Evolutionary conservation across 495 filamentous ascomycete genomes (phyloP), one percentile per base, ranked within the genome.

Genomic region (Penicillium maclennaniae): DNA sequence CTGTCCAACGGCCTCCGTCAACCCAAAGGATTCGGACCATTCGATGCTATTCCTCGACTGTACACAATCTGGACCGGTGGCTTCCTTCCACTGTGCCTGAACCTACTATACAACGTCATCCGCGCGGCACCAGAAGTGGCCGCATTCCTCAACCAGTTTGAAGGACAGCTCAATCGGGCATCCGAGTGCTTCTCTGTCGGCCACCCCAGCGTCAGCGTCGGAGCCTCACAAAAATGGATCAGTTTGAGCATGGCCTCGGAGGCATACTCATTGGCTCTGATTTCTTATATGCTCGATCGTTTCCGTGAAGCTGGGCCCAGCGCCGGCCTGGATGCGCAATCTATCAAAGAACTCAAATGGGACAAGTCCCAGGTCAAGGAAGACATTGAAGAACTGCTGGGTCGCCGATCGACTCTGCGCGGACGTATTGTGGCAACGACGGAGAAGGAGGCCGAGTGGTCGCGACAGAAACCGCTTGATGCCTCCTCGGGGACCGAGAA

Each of bases 11-110:
- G 85, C 64, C 82, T 95, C 61, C 80, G 83, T 1, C 82, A 85
- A 39, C 68, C 77, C 26, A 84, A 84, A 44, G 79, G 80, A 45
- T 87, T 91, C 47, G 82, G 83, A 2, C 89, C 91, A 0, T 89
- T 87, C 59, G 78, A 86, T 53, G 61, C 74, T 8, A 69, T 78
- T 6, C 72, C 76, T 0, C 68, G 81, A 15, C 56, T 84, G 58
- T 92, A 93, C 71, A 73, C 78, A 25, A 92, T 97, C 63, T 98
- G 93, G 93, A 83, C 83, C 9, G 84, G 86, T 39, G 92, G 91
- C 3, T 78, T 98, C 52, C 78, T 98, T 1, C 92, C 93, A 0
- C 69, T 98, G 10, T 83, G 92, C n/a, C 78, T 98, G 31, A 97
- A 97, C 65, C 78, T 98, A 28, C 83, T 98, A 37, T 81, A 84